Evolutionary conservation across 2,329 filamentous ascomycete species (phyloP).

Genomic region (Thielaviopsis musarum): DNA sequence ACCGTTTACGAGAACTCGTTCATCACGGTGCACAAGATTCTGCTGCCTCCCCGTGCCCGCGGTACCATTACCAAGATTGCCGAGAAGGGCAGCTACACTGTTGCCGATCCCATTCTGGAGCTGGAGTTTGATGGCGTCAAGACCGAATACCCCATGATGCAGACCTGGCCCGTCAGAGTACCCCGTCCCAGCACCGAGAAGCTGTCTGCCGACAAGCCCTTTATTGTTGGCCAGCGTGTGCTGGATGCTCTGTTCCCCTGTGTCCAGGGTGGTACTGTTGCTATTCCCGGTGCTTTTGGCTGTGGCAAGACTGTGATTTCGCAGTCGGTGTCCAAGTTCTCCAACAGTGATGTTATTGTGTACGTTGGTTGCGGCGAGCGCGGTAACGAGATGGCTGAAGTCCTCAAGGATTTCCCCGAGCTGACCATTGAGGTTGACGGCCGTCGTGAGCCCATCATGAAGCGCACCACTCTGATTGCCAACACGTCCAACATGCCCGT

Average conservation of each 20-base stretch:
- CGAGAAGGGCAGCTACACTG: slow-evolving; percentile 79
- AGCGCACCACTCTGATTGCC: slow-evolving; percentile 93
- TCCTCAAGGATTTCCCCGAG: slow-evolving; percentile 99
- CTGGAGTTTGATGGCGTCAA: slow-evolving; percentile 95
- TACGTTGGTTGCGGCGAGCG: slow-evolving; percentile 89
- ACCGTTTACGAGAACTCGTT: slow-evolving; percentile 92
- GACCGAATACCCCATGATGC: slow-evolving; percentile 94
- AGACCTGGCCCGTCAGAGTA: slow-evolving; percentile 93
- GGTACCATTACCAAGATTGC: slow-evolving; percentile 88
- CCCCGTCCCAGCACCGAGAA: slow-evolving; percentile 86
- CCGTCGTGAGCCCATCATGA: slow-evolving; percentile 98
- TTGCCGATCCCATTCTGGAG: slow-evolving; percentile 85
- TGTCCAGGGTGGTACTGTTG: slow-evolving; percentile 93
- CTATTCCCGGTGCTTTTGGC: slow-evolving; percentile 94
- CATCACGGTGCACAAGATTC: slow-evolving; percentile 80
- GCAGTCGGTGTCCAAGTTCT: slow-evolving; percentile 98
- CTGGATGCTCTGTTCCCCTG: slow-evolving; percentile 90
- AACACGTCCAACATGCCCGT: slow-evolving; percentile 99
- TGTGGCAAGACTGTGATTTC: slow-evolving; percentile 99
- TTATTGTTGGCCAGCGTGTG: slow-evolving; percentile 93
- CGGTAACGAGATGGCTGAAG: slow-evolving; percentile 99
- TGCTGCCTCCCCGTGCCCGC: slow-evolving; percentile 75
- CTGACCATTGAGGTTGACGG: slow-evolving; percentile 88
- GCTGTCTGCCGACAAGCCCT: slow-evolving; percentile 72
- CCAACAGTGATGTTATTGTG: slow-evolving; percentile 96